Evolutionary conservation across 1,139 yeast genomes (phyloP), one percentile per base, ranked within the genome.

Genomic region (Saccharomyces hybrid): DNA sequence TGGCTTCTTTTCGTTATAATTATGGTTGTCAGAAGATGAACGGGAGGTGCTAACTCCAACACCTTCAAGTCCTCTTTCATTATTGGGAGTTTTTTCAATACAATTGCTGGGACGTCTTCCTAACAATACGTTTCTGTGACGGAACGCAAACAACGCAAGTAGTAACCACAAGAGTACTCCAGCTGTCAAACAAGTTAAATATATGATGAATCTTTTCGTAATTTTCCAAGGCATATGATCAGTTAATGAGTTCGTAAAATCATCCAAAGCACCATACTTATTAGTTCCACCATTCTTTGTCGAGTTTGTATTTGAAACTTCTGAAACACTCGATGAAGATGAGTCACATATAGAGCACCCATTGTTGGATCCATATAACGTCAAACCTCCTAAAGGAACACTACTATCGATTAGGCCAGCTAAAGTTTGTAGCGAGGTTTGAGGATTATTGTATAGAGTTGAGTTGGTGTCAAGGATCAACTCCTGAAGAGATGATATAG

Each of bases 371-470:
- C 54, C 9, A 49, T 32, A 23, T 31, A 48, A 20, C 48, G 51
- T 42, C 52, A 83, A 70, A 3, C 84, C 85, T 7, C 78, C 73
- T 50, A 84, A 66, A 52, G 88, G 87, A 55, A 85, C 81, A 54
- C 83, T 73, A 50, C 77, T 72, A 66, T 85, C 89, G 56, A 85
- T 82, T 67, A 83, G 74, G 28, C 69, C 59, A 2, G 86, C 82
- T 62, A 85, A 73, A 28, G 78, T 70, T 16, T 65, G 60, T 60
- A 76, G 72, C 1, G 85, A 76, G 1, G 73, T 59, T 59, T 78
- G 78, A 11, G 80, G 74, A 63, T 81, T 82, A 47, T 73, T 60
- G 69, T 82, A 84, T 48, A 85, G 64, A 34, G 60, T 59, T 0
- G 89, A 83, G 26, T 69, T 63, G 0, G 71, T 49, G 54, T 78